Evolutionary conservation across 495 filamentous ascomycete genomes (phyloP), one percentile per base, ranked within the genome.

Genomic region (Friedmanniomyces endolithicus): DNA sequence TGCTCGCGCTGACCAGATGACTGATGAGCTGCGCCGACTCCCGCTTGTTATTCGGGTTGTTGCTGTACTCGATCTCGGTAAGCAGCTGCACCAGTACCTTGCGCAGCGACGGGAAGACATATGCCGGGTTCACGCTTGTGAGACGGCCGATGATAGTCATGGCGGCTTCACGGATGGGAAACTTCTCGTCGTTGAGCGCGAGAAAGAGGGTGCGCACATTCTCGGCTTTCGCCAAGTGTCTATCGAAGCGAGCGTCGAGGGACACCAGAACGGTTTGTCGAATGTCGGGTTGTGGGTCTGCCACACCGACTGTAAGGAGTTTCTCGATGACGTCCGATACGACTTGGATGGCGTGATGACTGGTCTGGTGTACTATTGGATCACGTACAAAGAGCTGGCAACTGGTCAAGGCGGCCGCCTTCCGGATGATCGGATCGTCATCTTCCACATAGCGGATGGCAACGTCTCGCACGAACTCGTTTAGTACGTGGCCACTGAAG

Each of bases 271-370:
- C 90, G 0, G 87, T 92, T 53, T 79, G 78, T 24, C 92, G 82
- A 55, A 99, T 99, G 54, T 85, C 84, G 12, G 89, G 76, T 57
- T 95, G 85, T 12, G 87, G 79, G 67, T 99, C 92, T 8, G 90
- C 89, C 27, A 97, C 85, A 48, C 89, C 90, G 23, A 97, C 88
- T 1, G 88, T 95, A 57, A 99, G 75, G 1, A 99, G 77, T 65
- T 88, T 95, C 67, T 95, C 88, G 61, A 99, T 95, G 39, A 99
- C 92, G 68, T 97, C 90, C 56, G 88, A 86, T 49, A 99, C 92
- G 27, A 97, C 90, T 67, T 95, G 88, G 14, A 96, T 86, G 0
- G 92, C 90, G 65, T 99, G 92, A 52, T 86, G 84, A 64, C 92
- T 97, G 6, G 90, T 97, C 64, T 99, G 92, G 63, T 95, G 88